Conservation (phyloP, 176 grass and related monocot species). For the Tuctoria greenei region DNA sequence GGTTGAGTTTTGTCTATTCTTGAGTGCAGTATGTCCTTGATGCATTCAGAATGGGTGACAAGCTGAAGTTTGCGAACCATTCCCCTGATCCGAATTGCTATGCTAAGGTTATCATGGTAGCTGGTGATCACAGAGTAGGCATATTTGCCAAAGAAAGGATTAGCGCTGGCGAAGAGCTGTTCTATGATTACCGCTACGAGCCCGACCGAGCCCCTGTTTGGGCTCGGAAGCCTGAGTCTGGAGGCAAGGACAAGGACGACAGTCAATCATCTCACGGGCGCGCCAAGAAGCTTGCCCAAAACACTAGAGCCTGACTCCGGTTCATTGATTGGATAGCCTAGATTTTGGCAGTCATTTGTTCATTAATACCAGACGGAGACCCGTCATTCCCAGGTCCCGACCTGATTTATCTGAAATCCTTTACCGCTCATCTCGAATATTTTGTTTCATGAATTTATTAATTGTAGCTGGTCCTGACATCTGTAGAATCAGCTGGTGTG, state of each 20-base stretch:
- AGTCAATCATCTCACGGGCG: constrained; percentile 64
- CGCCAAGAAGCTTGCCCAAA: constrained; percentile 84
- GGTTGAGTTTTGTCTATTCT: not conserved
- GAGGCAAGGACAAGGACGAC: constrained; percentile 78
- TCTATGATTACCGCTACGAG: constrained; percentile 93
- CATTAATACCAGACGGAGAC: not conserved
- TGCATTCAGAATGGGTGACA: constrained; percentile 93
- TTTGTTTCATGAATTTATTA: not conserved
- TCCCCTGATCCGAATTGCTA: constrained; percentile 95
- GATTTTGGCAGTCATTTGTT: constrained; percentile 17
- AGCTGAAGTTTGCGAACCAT: constrained; percentile 97
- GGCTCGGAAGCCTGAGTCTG: constrained; percentile 81
- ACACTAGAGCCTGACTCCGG: constrained; percentile 18
- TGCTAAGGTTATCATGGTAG: constrained; percentile 94
- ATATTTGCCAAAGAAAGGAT: constrained; percentile 96
- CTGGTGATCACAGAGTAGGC: constrained; percentile 90
- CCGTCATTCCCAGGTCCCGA: constrained; percentile 10
- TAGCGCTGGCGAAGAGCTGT: constrained; percentile 71
- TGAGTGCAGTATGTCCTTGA: constrained; percentile 87
- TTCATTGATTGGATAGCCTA: constrained; percentile 24
- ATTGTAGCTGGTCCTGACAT: not conserved
- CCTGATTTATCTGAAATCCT: constrained; percentile 28
- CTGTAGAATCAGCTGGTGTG: not conserved
- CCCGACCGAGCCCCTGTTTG: constrained; percentile 80
- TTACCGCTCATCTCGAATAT: not conserved